Conservation (phyloP, 2,329 filamentous ascomycete species). For the Nemania abortiva region DNA sequence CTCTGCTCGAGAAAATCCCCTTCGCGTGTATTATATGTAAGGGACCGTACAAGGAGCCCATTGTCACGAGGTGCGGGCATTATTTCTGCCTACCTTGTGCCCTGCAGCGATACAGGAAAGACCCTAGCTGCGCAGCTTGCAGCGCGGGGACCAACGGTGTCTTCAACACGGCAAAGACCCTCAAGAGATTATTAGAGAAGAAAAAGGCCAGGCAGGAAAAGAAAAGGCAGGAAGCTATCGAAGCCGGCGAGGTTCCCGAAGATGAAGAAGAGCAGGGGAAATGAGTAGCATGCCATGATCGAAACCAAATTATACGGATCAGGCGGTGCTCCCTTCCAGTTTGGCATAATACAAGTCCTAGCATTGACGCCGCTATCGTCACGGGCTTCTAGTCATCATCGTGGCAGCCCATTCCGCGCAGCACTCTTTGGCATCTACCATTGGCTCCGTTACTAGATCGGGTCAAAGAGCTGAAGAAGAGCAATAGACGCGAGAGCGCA, state of each 20-base stretch:
- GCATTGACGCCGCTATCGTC: not conserved
- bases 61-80: slow-evolving; percentile 91
- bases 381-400: not conserved
- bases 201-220: slow-evolving; percentile 73
- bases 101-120: slow-evolving; percentile 85
- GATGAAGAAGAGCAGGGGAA: slow-evolving; percentile 54
- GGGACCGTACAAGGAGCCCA: slow-evolving; percentile 79
- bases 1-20: slow-evolving; percentile 83
- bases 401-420: not conserved
- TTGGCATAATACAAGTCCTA: not conserved
- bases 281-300: slow-evolving; percentile 20
- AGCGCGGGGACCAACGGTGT: slow-evolving; percentile 87
- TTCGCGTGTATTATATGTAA: slow-evolving; percentile 92
- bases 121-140: slow-evolving; percentile 88
- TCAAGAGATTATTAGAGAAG: slow-evolving; percentile 83
- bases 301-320: not conserved
- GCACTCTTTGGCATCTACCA: not conserved
- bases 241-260: slow-evolving; percentile 63
- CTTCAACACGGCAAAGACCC: slow-evolving; percentile 86
- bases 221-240: slow-evolving; percentile 66
- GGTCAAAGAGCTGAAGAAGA: not conserved
- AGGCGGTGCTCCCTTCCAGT: not conserved
- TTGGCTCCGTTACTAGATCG: not conserved
- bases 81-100: slow-evolving; percentile 97
- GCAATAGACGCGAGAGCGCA: not conserved